Evolutionary conservation across 371 early-diverging fungal genomes (phyloP).

Genomic region (Blastocladiella emersonii): DNA sequence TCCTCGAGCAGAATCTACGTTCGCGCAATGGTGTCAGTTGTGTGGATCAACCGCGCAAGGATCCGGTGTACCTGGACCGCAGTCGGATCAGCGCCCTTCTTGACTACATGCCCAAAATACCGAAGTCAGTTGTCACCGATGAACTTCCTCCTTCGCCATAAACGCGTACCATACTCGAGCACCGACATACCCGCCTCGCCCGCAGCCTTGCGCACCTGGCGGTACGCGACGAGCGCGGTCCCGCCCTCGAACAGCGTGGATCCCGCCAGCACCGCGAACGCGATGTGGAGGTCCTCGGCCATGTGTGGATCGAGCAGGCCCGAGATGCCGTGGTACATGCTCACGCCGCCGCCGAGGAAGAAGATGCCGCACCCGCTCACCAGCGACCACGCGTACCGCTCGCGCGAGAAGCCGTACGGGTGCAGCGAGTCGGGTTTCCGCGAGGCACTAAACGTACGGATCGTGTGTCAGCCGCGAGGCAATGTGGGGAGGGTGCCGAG

Average conservation of each 20-base stretch:
- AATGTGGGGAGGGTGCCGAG: neutral
- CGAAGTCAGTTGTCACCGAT: neutral
- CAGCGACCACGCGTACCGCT: conserved; percentile 34
- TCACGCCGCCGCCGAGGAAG: conserved; percentile 32
- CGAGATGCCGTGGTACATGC: conserved; percentile 25
- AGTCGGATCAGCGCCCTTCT: conserved; percentile 22
- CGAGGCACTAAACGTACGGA: neutral
- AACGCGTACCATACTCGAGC: conserved; percentile 12
- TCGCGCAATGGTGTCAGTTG: neutral
- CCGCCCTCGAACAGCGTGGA: conserved; percentile 23
- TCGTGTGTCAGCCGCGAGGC: neutral
- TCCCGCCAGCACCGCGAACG: conserved; percentile 19
- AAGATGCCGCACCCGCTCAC: conserved; percentile 33
- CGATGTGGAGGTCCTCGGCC: conserved; percentile 21
- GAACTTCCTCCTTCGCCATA: too few relatives aligned
- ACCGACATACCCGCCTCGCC: conserved; percentile 13
- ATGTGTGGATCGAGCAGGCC: conserved; percentile 16
- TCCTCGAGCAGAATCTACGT: conserved; percentile 14
- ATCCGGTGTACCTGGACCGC: conserved; percentile 24
- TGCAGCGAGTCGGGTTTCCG: conserved; percentile 18
- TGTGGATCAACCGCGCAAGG: neutral
- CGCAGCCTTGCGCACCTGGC: conserved; percentile 18
- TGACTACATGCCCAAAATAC: neutral
- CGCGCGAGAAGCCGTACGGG: conserved; percentile 32
- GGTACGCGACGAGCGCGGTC: conserved; percentile 21